Evolutionary conservation across 2,329 filamentous ascomycete species (phyloP).

Genomic region (Verticillium albo-atrum): DNA sequence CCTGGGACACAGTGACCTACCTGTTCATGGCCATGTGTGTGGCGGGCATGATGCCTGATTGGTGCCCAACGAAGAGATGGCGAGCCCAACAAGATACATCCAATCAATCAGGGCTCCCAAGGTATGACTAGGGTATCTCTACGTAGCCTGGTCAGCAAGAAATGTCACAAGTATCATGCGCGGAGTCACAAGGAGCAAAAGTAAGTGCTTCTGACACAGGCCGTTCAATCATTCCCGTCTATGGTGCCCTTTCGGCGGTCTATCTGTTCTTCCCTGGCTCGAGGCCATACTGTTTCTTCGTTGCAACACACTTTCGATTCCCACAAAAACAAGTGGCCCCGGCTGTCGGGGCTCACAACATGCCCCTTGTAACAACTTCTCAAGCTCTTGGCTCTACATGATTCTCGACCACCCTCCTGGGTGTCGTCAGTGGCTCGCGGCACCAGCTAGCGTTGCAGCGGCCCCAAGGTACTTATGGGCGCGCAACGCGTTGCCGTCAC

Average conservation of each 20-base stretch:
- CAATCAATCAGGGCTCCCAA: no score
- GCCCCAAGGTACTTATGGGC: not conserved
- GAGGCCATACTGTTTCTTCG: not conserved
- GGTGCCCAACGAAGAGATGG: no score
- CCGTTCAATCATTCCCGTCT: not conserved
- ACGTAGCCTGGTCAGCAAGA: no score
- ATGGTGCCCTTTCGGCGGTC: not conserved
- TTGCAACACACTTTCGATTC: not conserved
- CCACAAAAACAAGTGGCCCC: not conserved
- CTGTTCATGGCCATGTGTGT: no score
- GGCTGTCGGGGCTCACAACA: not conserved
- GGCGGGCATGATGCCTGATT: no score
- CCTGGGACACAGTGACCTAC: no score
- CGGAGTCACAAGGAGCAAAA: not conserved
- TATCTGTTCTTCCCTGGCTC: not conserved
- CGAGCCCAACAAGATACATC: no score
- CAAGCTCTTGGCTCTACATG: not conserved
- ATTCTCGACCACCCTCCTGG: not conserved
- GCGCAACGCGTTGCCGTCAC: not conserved
- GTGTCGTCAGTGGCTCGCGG: not conserved
- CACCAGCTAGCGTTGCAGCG: not conserved
- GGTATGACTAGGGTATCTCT: no score
- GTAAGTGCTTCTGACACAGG: not conserved
- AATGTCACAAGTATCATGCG: not conserved
- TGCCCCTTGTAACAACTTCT: not conserved